Evolutionary conservation across 2,329 filamentous ascomycete genomes (phyloP), one percentile per base, ranked within the genome.

Genomic region (Cladosporium sp.): DNA sequence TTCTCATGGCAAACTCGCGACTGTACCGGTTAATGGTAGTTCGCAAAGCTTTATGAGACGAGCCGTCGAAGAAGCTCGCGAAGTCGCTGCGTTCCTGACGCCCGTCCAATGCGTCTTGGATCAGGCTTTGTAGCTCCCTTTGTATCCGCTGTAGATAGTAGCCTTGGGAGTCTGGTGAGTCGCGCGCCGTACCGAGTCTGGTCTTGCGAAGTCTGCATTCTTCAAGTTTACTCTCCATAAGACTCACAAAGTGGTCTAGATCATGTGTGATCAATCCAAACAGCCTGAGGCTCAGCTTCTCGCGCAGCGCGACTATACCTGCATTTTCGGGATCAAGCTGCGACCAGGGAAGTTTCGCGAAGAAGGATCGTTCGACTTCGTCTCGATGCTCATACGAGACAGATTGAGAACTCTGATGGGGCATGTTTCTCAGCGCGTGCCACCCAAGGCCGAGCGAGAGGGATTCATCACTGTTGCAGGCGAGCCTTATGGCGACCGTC

Each of bases 201-300:
- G 23, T 2, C 4, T 48, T 14, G n/a, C n/a, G 43, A 48, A 48
- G 7, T 48, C 43, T 51, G 26, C n/a, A 39, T 21, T 43, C 58
- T 21, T 43, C 25, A 21, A 60, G 13, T 16, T 30, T 34, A 13
- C 32, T n/a, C 11, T 32, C 14, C 39, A 51, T 11, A 2, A 11
- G 26, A 16, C 16, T 26, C 58, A 48, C 28, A 25, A 62, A 51
- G 8, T 5, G 18, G 6, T 25, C 32, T 23, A 62, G 25, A 21
- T 51, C 58, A 51, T 51, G 18, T 18, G 39, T 32, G 7, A 51
- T 62, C 14, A 18, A 23, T n/a, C 21, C 13, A 26, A 62, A 51
- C 16, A 62, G 58, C 11, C 26, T 26, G 23, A 18, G 32, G 58
- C 58, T 51, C 23, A 62, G 16, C 25, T 51, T 62, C 46, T 62